A percentile compares a stretch with the other conserved stretches of the same genome.
Conservation (phyloP, 2,329 filamentous ascomycete genomes). For the Cladosporium velox region DNA sequence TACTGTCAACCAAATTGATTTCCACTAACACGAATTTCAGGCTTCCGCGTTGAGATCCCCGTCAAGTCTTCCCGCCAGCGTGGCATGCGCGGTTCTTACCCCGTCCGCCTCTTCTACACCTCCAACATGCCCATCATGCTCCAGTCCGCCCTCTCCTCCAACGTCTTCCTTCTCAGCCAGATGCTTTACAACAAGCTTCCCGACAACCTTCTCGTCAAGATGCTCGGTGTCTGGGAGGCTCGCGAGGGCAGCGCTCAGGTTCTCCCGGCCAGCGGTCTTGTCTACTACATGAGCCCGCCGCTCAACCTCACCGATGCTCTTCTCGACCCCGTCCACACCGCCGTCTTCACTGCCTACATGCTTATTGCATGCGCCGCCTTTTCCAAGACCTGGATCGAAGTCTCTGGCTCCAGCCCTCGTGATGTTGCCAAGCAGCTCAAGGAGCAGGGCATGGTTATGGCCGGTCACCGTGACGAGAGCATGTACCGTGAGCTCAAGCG, state of each 20-base stretch:
- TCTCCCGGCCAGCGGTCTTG: slow-evolving; percentile 86
- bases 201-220: slow-evolving; percentile 95
- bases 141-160: slow-evolving; percentile 96
- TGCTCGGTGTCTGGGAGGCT: slow-evolving; percentile 98
- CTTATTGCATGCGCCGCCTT: slow-evolving; percentile 95
- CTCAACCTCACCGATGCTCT: slow-evolving; percentile 97
- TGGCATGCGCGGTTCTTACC: slow-evolving; percentile 97
- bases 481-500: slow-evolving; percentile 99
- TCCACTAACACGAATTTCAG: slow-evolving; percentile 41
- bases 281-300: slow-evolving; percentile 99
- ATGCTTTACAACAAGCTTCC: slow-evolving; percentile 99
- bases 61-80: slow-evolving; percentile 99
- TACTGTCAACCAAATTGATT: background rate
- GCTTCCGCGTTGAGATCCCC: slow-evolving; percentile 99
- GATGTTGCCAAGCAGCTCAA: slow-evolving; percentile 99
- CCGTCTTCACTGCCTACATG: slow-evolving; percentile 96
- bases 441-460: slow-evolving; percentile 99
- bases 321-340: slow-evolving; percentile 93
- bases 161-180: slow-evolving; percentile 98
- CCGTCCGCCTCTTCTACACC: slow-evolving; percentile 98
- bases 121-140: slow-evolving; percentile 99
- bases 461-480: slow-evolving; percentile 97
- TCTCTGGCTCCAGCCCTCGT: slow-evolving; percentile 93
- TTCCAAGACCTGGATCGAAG: slow-evolving; percentile 99
- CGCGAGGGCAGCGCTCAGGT: slow-evolving; percentile 96